Evolutionary conservation across 2,329 filamentous ascomycete genomes (phyloP).

Genomic region (Drechslera avenae): DNA sequence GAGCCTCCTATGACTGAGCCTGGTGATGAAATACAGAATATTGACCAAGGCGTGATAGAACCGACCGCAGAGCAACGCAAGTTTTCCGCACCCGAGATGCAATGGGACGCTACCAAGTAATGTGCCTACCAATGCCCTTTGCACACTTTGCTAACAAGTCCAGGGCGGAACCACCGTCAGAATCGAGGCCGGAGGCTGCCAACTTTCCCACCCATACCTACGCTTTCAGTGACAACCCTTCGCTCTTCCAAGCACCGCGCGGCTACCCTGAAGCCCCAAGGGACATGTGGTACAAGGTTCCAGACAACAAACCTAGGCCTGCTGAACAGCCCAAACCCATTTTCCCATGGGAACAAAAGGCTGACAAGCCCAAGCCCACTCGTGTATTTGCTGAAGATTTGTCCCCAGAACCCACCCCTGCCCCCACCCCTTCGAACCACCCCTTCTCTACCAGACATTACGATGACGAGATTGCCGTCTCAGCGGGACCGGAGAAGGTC

Average conservation of each 20-base stretch:
- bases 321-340: slow-evolving; percentile 69
- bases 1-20: slow-evolving; percentile 53
- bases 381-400: slow-evolving; percentile 69
- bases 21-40: slow-evolving; percentile 51
- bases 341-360: slow-evolving; percentile 87
- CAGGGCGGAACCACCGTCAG: slow-evolving; percentile 56
- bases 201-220: slow-evolving; percentile 83
- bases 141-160: slow-evolving; percentile 10
- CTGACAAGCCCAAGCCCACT: slow-evolving; percentile 65
- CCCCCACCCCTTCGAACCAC: slow-evolving; percentile 25
- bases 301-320: slow-evolving; percentile 61
- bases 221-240: slow-evolving; percentile 76
- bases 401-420: slow-evolving; percentile 46
- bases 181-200: slow-evolving; percentile 81
- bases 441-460: slow-evolving; percentile 41
- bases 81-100: slow-evolving; percentile 63
- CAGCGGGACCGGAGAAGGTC: slow-evolving; percentile 17
- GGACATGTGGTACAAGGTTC: slow-evolving; percentile 88
- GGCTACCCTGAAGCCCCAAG: slow-evolving; percentile 82
- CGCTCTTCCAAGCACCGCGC: slow-evolving; percentile 76
- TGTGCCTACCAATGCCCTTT: slow-evolving; percentile 24
- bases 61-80: slow-evolving; percentile 54
- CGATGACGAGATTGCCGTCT: slow-evolving; percentile 13
- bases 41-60: slow-evolving; percentile 50
- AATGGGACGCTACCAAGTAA: slow-evolving; percentile 69